phyloP scores from a whole-genome alignment of 441 rosid species.

The Heliophila coronopifolia region DNA sequence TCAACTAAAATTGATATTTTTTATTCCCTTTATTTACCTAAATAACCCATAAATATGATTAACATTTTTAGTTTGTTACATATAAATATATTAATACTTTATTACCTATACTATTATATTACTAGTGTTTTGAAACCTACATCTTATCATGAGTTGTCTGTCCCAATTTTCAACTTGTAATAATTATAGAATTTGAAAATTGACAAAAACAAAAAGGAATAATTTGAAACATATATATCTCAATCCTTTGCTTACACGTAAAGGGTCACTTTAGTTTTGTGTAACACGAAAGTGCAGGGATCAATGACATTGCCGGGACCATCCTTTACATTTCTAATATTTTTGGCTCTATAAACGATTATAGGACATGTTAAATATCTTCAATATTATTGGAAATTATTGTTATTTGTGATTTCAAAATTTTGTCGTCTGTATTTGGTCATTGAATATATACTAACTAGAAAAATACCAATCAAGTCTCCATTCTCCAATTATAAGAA shows the following conservation, averaged over 20 bases:
- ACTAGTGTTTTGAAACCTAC: not conserved
- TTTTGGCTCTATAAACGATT: too few relatives aligned
- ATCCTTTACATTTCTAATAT: too few relatives aligned
- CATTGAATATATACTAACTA: too few relatives aligned
- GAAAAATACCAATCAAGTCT: too few relatives aligned
- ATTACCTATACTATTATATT: not conserved
- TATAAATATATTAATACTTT: not conserved
- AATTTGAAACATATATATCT: not conserved
- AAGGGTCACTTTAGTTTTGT: conserved; percentile 30
- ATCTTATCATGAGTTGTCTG: not conserved
- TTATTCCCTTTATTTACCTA: too few relatives aligned
- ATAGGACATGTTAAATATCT: too few relatives aligned
- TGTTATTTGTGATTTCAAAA: too few relatives aligned
- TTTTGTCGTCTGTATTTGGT: too few relatives aligned
- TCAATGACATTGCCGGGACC: conserved; percentile 15
- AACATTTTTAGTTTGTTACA: not conserved
- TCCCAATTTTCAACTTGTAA: conserved; percentile 1
- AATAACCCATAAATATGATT: not conserved
- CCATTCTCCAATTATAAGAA: too few relatives aligned
- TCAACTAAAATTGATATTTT: too few relatives aligned
- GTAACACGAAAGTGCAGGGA: conserved; percentile 19
- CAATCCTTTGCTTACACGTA: conserved; percentile 28
- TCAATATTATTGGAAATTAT: too few relatives aligned
- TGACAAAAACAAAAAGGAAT: not conserved
- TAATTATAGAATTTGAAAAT: not conserved